phyloP scores from a whole-genome alignment of 208 protist genomes.

The Balamuthia mandrillaris region DNA sequence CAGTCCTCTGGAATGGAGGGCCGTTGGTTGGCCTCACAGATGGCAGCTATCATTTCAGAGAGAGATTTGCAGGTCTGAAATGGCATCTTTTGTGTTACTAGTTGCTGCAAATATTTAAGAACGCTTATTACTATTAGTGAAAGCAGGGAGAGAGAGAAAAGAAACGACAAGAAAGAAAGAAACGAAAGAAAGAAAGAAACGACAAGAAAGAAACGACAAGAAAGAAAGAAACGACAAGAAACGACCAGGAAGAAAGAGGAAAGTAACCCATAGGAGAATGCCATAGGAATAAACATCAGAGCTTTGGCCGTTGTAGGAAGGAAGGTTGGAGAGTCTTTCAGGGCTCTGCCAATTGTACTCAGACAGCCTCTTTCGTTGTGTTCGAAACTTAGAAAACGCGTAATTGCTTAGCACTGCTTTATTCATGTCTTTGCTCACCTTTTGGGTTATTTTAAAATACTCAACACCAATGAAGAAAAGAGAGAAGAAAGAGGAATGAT shows the following conservation, averaged over 20 bases:
- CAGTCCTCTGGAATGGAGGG: neutral
- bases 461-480: too few relatives aligned
- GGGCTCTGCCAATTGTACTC: too few relatives aligned
- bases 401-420: too few relatives aligned
- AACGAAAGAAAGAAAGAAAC: neutral
- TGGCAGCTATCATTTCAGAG: neutral
- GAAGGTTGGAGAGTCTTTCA: too few relatives aligned
- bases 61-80: neutral
- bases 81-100: neutral
- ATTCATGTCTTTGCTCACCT: too few relatives aligned
- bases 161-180: neutral
- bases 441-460: too few relatives aligned
- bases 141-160: too few relatives aligned
- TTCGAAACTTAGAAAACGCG: too few relatives aligned
- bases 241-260: neutral
- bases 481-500: too few relatives aligned
- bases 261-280: neutral
- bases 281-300: conserved; percentile 13
- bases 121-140: too few relatives aligned
- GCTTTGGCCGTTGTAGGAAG: too few relatives aligned
- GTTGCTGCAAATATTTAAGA: neutral
- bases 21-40: neutral
- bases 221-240: neutral
- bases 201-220: neutral
- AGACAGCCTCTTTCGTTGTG: too few relatives aligned